A percentile compares a stretch with the other conserved stretches of the same genome.
These are phyloP conservation scores for Flammula alnicola DNA, from an alignment of 1,284 basidiomycete species.

Conservation along the genomic window DNA sequence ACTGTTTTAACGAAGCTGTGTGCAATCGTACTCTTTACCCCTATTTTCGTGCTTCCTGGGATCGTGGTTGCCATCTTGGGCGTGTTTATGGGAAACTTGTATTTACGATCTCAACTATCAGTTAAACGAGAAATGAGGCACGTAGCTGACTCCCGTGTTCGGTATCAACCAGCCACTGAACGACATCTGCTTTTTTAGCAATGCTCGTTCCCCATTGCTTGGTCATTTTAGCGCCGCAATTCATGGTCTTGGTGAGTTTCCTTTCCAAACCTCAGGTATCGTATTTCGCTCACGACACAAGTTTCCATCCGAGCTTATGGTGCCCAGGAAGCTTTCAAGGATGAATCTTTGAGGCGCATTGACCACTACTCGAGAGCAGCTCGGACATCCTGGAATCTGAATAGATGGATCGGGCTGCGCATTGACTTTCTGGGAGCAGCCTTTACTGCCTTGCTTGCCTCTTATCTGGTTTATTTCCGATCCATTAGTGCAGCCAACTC, in stretches of 20 bases:
- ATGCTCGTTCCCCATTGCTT: constrained; percentile 23
- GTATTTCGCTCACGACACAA: constrained; percentile 24
- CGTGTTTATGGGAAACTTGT: constrained; percentile 46
- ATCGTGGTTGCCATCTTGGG: constrained; percentile 30
- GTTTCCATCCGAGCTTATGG: constrained; percentile 63
- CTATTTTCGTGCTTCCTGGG: constrained; percentile 23
- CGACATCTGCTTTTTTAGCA: constrained; percentile 9
- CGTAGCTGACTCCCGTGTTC: no score
- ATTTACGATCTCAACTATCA: constrained; percentile 73
- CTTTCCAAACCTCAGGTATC: not conserved
- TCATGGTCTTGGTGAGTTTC: constrained; percentile 61
- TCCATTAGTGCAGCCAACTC: constrained; percentile 49
- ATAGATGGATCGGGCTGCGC: constrained; percentile 52
- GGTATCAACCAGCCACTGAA: not conserved
- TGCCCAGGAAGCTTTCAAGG: constrained; percentile 40
- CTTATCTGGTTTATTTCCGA: constrained; percentile 56
- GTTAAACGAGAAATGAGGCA: constrained; percentile 63
- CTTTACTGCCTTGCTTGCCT: constrained; percentile 45
- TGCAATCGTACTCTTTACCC: constrained; percentile 22
- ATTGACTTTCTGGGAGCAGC: constrained; percentile 39
- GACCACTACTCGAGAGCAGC: constrained; percentile 44
- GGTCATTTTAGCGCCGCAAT: constrained; percentile 66
- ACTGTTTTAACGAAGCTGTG: constrained; percentile 7
- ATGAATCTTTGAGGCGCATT: constrained; percentile 41
- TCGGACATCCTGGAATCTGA: constrained; percentile 46